Evolutionary conservation across 139 green algal species (phyloP).

Genomic region (Gonium pectorale): DNA sequence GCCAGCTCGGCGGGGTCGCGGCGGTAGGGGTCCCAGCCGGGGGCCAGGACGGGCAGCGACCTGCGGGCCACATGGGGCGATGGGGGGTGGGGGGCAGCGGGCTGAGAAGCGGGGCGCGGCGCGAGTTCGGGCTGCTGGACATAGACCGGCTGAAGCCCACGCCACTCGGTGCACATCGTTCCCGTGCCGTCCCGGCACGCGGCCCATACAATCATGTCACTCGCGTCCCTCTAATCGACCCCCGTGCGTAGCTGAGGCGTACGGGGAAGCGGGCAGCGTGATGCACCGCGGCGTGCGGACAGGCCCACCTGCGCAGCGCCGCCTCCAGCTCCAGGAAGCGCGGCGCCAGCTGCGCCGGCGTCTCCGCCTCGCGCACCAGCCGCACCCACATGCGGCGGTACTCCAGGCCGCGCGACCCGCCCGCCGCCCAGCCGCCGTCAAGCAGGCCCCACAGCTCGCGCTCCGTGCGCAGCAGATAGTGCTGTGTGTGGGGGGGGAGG

Average conservation of each 20-base stretch:
- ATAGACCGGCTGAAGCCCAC: too few species aligned
- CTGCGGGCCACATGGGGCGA: slow-evolving; percentile 17
- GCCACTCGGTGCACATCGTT: too few species aligned
- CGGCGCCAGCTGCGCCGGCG: slow-evolving; percentile 33
- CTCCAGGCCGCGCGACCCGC: neutral
- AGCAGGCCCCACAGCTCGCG: slow-evolving; percentile 43
- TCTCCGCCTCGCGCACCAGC: neutral
- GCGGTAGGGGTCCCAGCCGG: slow-evolving; percentile 30
- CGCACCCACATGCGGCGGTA: slow-evolving; percentile 36
- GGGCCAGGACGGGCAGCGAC: slow-evolving; percentile 21
- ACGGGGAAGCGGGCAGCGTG: too few species aligned
- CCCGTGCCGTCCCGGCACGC: too few species aligned
- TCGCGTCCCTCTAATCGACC: too few species aligned
- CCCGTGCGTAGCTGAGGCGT: too few species aligned
- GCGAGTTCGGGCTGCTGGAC: too few species aligned
- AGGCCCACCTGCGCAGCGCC: slow-evolving; percentile 26
- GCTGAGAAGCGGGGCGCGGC: too few species aligned
- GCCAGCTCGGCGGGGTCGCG: slow-evolving; percentile 34
- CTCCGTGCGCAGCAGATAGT: slow-evolving; percentile 35
- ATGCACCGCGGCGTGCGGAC: too few species aligned
- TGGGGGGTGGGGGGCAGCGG: too few species aligned
- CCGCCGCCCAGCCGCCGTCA: slow-evolving; percentile 27
- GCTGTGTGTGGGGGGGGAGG: neutral
- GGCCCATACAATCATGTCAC: too few species aligned
- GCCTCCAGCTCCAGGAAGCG: slow-evolving; percentile 23